Base-by-base conservation (phyloP, 2,329 filamentous ascomycete species). In the Mariannaea elegans region DNA sequence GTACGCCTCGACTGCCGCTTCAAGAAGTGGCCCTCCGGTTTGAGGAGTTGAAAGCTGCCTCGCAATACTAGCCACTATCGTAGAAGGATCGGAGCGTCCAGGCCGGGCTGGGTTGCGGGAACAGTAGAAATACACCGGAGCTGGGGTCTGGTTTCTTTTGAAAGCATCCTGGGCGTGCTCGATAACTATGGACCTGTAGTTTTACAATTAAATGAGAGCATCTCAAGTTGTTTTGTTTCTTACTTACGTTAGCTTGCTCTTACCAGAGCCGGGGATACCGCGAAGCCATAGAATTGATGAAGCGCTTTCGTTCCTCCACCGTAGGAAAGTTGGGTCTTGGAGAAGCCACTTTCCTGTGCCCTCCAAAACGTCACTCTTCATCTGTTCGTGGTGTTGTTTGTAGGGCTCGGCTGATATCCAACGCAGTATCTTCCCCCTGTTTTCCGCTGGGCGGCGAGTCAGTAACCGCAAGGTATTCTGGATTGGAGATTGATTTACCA, bases 91-190 rank as follows among this genome's bases (percentile, higher is more conserved):
- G 21, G 41, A 54, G n/a, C 50, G 50, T 12, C 19, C 50, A 38
- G 31, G 50, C 29, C 38, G 29, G 18, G 50, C 50, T 18, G 50
- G 29, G 24, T 54, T 54, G 8, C 50, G 39, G 29, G 50, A 54
- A 46, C 50, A 54, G 50, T 54, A 54, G 41, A 54, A 54, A 36
- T 45, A 54, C 5, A 39, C 50, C 13, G 50, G 50, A 12, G 39
- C 39, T 24, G 50, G 50, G 3, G 39, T 14, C 29, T 47, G 31
- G 29, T 47, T 47, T 19, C 7, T 19, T 31, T 21, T 13, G 32
- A 46, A 47, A 14, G 41, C 41, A 7, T 21, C 7, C 21, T 8
- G 13, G 21, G 32, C 51, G 16, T 46, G 31, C 21, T 47, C 42
- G 21, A 55, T 21, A 46, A 55, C 42, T 13, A 47, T 19, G 13